These are phyloP conservation scores for Leptographium lundbergii DNA, from an alignment of 2,329 filamentous ascomycete species.

Conservation along the genomic window DNA sequence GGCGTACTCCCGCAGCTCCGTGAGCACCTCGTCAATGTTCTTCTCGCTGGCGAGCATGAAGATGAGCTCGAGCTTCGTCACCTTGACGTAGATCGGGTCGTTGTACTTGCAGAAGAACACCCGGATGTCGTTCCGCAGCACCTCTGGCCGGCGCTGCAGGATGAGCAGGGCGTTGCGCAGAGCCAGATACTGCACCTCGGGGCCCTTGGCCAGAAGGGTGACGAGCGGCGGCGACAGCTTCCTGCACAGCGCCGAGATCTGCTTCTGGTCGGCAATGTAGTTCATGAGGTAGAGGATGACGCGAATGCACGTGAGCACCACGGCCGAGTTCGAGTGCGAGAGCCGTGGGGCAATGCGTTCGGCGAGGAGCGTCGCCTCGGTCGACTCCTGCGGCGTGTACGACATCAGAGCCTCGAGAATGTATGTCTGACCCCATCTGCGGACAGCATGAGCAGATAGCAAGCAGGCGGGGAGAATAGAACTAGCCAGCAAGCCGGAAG, in stretches of 20 bases:
- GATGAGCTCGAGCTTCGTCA: conserved; percentile 95
- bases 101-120: conserved; percentile 99
- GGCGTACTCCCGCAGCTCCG: conserved; percentile 89
- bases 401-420: conserved; percentile 97
- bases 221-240: conserved; percentile 93
- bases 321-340: conserved; percentile 92
- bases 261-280: conserved; percentile 86
- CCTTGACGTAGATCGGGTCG: conserved; percentile 98
- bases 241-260: conserved; percentile 73
- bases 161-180: conserved; percentile 89
- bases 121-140: conserved; percentile 88
- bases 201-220: conserved; percentile 86
- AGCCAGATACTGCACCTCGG: conserved; percentile 96
- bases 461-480: conserved; percentile 76
- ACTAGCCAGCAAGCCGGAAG: background rate
- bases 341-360: conserved; percentile 91
- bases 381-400: conserved; percentile 84
- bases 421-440: conserved; percentile 95
- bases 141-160: conserved; percentile 81
- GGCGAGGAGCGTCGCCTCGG: conserved; percentile 77
- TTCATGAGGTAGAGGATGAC: conserved; percentile 98
- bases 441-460: background rate
- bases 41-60: conserved; percentile 96
- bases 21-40: conserved; percentile 91
- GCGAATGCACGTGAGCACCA: conserved; percentile 89